These are phyloP conservation scores for Solanum ahanhuiri DNA, from an alignment of 257 asterid genomes.

Conservation along the genomic window DNA sequence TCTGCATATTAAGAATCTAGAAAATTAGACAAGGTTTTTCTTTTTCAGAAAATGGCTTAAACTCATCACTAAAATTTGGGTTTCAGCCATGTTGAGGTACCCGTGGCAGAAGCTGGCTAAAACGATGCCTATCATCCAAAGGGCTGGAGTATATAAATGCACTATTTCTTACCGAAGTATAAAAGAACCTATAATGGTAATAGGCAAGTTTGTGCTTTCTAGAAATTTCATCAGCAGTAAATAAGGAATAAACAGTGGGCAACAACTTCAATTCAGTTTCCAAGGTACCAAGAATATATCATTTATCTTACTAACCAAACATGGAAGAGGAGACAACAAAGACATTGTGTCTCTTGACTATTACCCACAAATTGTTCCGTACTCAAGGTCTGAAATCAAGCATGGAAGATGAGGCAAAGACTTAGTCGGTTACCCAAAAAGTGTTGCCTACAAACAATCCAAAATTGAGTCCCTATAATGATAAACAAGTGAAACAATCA, in stretches of 20 bases:
- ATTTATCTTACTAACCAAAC: neutral
- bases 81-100: neutral
- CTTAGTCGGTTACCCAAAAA: neutral
- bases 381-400: neutral
- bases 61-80: neutral
- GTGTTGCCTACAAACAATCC: neutral
- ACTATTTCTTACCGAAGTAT: neutral
- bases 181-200: neutral
- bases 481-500: neutral
- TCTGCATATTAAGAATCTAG: neutral
- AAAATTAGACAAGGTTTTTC: neutral
- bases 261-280: neutral
- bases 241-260: neutral
- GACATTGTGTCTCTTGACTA: neutral
- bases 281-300: neutral
- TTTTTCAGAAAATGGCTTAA: neutral
- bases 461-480: neutral
- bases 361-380: neutral
- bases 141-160: neutral
- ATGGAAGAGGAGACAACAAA: neutral
- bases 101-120: neutral
- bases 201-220: neutral
- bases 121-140: neutral
- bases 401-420: neutral
- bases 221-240: neutral